These are phyloP conservation scores for thale cress (Arabidopsis thaliana) DNA, from an alignment of 345 rosid genomes.

Conservation along the genomic window DNA sequence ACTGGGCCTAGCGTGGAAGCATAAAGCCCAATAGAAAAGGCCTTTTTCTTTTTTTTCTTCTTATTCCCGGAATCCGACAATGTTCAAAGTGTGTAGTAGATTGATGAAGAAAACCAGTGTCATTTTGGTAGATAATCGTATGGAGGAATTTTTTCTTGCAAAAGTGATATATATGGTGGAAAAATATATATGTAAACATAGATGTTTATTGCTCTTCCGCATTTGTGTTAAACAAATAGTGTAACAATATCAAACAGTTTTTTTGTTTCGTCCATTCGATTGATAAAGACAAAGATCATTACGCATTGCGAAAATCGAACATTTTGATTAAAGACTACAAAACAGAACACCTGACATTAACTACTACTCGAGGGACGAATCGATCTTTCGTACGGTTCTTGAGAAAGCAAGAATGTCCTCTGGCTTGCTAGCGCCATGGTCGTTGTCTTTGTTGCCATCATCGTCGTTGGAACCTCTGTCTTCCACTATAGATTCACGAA, in stretches of 20 bases:
- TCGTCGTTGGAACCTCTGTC: background rate
- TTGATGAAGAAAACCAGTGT: background rate
- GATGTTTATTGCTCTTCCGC: background rate
- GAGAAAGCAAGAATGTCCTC: conserved; percentile 45
- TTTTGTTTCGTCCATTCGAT: background rate
- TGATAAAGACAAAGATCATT: background rate
- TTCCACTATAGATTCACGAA: conserved; percentile 32
- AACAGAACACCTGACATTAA: background rate
- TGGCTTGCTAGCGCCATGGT: conserved; percentile 20
- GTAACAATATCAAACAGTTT: background rate
- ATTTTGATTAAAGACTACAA: background rate
- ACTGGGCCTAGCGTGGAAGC: too few relatives aligned
- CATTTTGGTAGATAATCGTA: background rate
- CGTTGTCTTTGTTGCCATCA: background rate
- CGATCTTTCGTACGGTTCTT: conserved; percentile 43
- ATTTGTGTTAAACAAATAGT: background rate
- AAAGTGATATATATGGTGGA: background rate
- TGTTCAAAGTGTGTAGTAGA: too few relatives aligned
- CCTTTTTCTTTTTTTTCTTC: too few relatives aligned
- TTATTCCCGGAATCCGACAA: too few relatives aligned
- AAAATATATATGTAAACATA: background rate
- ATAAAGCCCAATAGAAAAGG: too few relatives aligned
- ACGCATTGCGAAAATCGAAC: background rate
- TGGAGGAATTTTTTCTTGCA: background rate
- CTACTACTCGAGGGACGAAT: conserved; percentile 43